Conservation (phyloP, 2,329 filamentous ascomycete species). For the Fusarium staphyleae region DNA sequence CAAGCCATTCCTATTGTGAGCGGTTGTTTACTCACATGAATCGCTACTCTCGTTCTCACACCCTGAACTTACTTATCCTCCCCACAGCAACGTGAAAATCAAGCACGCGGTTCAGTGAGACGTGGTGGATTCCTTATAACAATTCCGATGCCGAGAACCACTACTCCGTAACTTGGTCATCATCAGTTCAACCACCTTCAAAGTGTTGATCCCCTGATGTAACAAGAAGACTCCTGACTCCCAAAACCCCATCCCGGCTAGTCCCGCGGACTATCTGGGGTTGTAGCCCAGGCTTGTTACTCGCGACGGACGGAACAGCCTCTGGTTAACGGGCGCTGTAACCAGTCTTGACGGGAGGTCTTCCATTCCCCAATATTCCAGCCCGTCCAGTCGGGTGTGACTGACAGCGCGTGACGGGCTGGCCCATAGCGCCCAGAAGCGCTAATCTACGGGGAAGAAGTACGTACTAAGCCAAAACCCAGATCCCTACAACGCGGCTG, state of each 20-base stretch:
- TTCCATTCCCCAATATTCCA: too few species aligned
- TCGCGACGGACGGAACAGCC: background rate
- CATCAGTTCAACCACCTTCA: conserved; percentile 15
- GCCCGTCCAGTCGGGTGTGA: too few species aligned
- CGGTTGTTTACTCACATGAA: background rate
- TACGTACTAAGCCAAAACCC: conserved; percentile 5
- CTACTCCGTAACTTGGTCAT: background rate
- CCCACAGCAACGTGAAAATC: conserved; percentile 21
- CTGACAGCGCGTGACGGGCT: conserved; percentile 8
- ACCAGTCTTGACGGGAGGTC: too few species aligned
- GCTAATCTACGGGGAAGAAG: conserved; percentile 17
- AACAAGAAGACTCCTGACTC: conserved; percentile 17
- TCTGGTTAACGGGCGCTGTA: background rate
- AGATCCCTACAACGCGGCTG: conserved; percentile 20
- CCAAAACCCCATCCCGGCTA: conserved; percentile 29
- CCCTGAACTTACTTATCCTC: too few species aligned
- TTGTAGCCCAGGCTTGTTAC: background rate
- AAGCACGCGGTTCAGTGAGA: conserved; percentile 28
- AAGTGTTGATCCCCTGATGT: conserved; percentile 31
- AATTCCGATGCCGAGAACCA: background rate
- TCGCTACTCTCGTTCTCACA: too few species aligned
- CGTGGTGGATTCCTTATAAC: conserved; percentile 23
- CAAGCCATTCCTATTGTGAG: conserved; percentile 28
- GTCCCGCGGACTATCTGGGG: conserved; percentile 27
- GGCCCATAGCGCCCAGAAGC: background rate